Conservation (phyloP, 768 basidiomycete species). For the Suillus bovinus region DNA sequence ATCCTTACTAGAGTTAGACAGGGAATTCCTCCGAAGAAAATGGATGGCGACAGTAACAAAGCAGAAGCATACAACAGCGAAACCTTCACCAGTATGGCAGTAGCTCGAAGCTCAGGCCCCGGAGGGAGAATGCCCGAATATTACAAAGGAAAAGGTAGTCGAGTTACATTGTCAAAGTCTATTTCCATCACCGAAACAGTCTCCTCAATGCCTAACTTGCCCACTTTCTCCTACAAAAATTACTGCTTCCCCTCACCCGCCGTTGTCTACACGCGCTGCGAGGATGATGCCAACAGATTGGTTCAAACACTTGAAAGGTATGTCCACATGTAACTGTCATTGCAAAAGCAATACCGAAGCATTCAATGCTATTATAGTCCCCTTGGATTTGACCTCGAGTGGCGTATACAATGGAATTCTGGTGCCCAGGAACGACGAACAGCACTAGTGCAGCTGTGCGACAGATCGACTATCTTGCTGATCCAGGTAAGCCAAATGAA, state of each 20-base stretch:
- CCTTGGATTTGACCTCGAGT: conserved; percentile 54
- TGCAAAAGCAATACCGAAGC: background rate
- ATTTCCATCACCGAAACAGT: conserved; percentile 9
- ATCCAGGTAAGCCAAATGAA: conserved; percentile 51
- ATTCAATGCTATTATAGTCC: conserved; percentile 33
- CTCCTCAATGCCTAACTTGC: conserved; percentile 14
- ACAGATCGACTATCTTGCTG: conserved; percentile 43
- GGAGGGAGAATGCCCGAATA: background rate
- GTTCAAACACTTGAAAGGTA: conserved; percentile 39
- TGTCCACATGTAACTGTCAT: conserved; percentile 7
- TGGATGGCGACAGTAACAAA: background rate
- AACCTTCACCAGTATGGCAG: background rate
- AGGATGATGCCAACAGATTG: conserved; percentile 43
- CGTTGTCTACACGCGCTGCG: conserved; percentile 41
- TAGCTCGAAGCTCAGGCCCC: background rate
- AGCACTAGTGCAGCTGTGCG: conserved; percentile 48
- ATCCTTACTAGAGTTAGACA: background rate
- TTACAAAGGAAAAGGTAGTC: background rate
- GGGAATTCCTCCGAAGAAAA: background rate
- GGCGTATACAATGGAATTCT: conserved; percentile 39
- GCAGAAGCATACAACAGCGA: background rate
- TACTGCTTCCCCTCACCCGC: conserved; percentile 29
- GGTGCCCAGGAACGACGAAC: conserved; percentile 36
- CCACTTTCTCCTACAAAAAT: conserved; percentile 41
- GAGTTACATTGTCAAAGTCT: conserved; percentile 10